Base-by-base conservation (phyloP, 257 asterid species). In the Asclepias syriaca region DNA sequence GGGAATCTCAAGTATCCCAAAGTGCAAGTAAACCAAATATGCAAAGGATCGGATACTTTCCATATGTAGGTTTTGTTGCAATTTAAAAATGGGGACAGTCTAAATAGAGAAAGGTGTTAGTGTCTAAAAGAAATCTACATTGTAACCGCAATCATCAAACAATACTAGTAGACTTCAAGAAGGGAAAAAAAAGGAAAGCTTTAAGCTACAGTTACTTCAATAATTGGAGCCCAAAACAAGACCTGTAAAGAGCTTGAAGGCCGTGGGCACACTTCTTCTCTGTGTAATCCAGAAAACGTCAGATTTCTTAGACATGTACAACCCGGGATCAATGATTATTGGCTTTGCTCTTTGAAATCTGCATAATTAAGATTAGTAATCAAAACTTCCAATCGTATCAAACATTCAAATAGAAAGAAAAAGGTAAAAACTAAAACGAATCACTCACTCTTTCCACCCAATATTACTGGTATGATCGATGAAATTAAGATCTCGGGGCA, bases 211-310 rank as follows among this genome's bases (percentile, higher is more conserved):
- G 49, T 49, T 34, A 64, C 21, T 6, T 3, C 61, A 22, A 24
- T 58, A 22, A 24, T 8, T 16, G 50, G 74, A 45, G 69, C 61
- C 46, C 59, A 84, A 72, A 84, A 72, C 67, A 85, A 77, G 72
- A 90, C 98, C 98, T 81, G 98, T 93, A 77, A 89, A 93, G 69
- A 93, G 95, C 66, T 90, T 93, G 79, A 89, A 93, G 54, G 98
- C 98, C 15, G 98, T 93, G 8, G 98, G 97, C 72, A 93, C 98
- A 77, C 98, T 93, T 83, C 98, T 86, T 75, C 96, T 71, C 78
- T 93, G 98, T 1, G 97, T 90, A 72, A 93, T 90, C 98, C 98
- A 93, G 80, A 90, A 93, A 77, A 93, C 98, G 75, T 93, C 98
- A 58, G 92, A 61, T 66, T 93, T 93, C 78, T 86, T 83, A 5